phyloP scores from a whole-genome alignment of 108 stramenopile genomes.

The Skeletonema marinoi region DNA sequence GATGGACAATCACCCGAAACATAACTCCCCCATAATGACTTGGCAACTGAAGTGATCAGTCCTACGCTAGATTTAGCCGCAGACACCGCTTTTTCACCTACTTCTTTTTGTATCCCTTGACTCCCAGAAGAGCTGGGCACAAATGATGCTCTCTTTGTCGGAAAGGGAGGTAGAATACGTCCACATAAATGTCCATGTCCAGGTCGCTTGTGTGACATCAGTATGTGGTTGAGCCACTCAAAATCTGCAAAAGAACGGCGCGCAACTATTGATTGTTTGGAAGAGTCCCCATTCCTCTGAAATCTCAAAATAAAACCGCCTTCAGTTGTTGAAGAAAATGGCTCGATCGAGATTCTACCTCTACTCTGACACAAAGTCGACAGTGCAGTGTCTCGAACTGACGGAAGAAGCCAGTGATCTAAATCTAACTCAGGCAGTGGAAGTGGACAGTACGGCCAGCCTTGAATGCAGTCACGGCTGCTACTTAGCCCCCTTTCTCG shows the following conservation, averaged over 20 bases:
- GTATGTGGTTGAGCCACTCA: constrained; percentile 82
- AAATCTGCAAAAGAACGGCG: constrained; percentile 81
- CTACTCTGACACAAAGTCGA: background rate
- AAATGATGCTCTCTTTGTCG: constrained; percentile 23
- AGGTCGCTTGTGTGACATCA: constrained; percentile 69
- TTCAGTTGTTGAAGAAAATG: constrained; percentile 32
- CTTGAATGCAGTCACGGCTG: constrained; percentile 26
- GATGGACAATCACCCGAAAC: constrained; percentile 6
- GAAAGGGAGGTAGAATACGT: constrained; percentile 82
- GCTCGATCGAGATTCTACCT: constrained; percentile 24
- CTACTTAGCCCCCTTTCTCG: constrained; percentile 16
- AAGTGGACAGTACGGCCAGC: constrained; percentile 53
- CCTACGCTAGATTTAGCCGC: constrained; percentile 72
- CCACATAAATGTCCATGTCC: constrained; percentile 84
- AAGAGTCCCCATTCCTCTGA: constrained; percentile 13
- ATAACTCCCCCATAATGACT: constrained; percentile 67
- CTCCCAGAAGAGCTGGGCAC: background rate
- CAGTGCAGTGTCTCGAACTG: constrained; percentile 5
- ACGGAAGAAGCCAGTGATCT: constrained; percentile 69
- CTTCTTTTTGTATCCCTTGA: constrained; percentile 18
- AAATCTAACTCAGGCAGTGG: constrained; percentile 83
- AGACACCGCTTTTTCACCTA: constrained; percentile 61
- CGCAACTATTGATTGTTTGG: constrained; percentile 41
- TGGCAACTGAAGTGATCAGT: constrained; percentile 63
- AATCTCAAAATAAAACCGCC: constrained; percentile 45